These are phyloP conservation scores for Coccomyxa sp. DNA, from an alignment of 139 green algal species.

Conservation along the genomic window DNA sequence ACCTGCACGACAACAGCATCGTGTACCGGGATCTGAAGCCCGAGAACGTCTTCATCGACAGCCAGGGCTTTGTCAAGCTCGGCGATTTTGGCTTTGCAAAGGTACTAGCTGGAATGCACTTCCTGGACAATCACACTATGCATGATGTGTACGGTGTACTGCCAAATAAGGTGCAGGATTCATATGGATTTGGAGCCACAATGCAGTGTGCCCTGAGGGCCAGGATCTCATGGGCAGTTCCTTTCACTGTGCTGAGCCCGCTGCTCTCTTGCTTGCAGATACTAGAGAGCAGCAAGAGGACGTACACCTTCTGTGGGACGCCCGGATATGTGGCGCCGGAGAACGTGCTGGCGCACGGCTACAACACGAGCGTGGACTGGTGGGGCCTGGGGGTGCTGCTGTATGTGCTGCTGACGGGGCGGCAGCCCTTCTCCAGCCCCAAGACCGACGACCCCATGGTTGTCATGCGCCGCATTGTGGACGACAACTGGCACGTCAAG, in stretches of 20 bases:
- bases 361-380: constrained; percentile 93
- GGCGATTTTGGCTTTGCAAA: constrained; percentile 99
- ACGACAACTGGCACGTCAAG: constrained; percentile 85
- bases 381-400: constrained; percentile 91
- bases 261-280: constrained; percentile 55
- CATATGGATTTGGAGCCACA: too few relatives aligned
- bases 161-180: too few relatives aligned
- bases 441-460: constrained; percentile 95
- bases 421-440: constrained; percentile 89
- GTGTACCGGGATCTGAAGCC: constrained; percentile 97
- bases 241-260: too few relatives aligned
- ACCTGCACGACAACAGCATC: constrained; percentile 90
- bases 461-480: constrained; percentile 95
- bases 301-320: constrained; percentile 98
- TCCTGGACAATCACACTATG: too few relatives aligned
- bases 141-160: too few relatives aligned
- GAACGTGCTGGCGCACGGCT: constrained; percentile 91
- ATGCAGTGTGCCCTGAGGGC: too few relatives aligned
- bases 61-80: constrained; percentile 85
- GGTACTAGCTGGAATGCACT: too few relatives aligned
- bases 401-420: constrained; percentile 93
- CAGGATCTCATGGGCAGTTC: too few relatives aligned
- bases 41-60: constrained; percentile 96
- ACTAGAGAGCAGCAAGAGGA: constrained; percentile 69
- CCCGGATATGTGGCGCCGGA: constrained; percentile 96